phyloP scores from a whole-genome alignment of 257 asterid species.

The Solanum medicagineum region DNA sequence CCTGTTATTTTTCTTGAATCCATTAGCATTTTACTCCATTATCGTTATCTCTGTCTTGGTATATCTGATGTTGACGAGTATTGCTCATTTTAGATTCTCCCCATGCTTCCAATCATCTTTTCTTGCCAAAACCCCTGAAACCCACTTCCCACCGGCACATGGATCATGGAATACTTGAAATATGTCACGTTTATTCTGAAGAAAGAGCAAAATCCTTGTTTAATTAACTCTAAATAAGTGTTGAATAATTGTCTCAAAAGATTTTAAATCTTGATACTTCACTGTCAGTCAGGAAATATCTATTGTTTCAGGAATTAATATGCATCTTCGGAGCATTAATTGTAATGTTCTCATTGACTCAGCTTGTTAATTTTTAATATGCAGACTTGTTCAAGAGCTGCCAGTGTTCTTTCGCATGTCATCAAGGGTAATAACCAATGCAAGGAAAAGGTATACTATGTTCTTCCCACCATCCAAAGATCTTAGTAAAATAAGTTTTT shows the following conservation, averaged over 20 bases:
- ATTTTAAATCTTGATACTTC: background rate
- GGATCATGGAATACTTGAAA: background rate
- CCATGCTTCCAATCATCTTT: background rate
- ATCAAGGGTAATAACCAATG: slow-evolving; percentile 67
- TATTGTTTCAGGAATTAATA: background rate
- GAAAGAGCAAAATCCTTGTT: background rate
- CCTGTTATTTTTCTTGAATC: background rate
- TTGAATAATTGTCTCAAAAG: background rate
- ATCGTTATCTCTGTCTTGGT: background rate
- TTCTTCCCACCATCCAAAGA: background rate
- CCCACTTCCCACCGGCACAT: background rate
- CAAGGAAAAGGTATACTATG: slow-evolving; percentile 70
- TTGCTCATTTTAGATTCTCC: background rate
- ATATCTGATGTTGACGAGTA: background rate
- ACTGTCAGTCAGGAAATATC: background rate
- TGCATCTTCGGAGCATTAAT: background rate
- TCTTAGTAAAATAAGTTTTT: background rate
- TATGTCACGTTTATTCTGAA: background rate
- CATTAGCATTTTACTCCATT: background rate
- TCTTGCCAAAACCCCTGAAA: background rate
- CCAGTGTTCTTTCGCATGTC: slow-evolving; percentile 76
- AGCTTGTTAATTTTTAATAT: slow-evolving; percentile 1
- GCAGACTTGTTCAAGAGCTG: slow-evolving; percentile 98
- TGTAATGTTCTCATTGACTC: background rate
- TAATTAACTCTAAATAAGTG: background rate